phyloP scores from a whole-genome alignment of 345 rosid species.

The Hypericum androsaemum region DNA sequence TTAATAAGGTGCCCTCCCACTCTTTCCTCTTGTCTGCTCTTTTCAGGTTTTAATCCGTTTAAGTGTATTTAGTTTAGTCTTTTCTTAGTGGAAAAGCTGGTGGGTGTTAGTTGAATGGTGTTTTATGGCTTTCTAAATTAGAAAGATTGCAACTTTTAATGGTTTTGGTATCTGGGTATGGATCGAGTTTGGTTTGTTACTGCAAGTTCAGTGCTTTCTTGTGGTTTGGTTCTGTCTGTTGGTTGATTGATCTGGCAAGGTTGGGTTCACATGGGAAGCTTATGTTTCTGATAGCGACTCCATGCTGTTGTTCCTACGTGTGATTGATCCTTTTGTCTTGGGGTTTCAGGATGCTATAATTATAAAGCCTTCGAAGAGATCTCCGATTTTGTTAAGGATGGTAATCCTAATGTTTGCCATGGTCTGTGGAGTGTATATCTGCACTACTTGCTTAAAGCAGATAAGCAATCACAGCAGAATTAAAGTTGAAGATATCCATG shows the following conservation, averaged over 20 bases:
- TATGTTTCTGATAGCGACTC: no score
- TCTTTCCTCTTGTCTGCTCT: no score
- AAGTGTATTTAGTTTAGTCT: slow-evolving; percentile 1
- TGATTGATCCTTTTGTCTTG: not conserved
- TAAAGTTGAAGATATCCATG: slow-evolving; percentile 31
- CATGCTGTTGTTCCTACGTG: no score
- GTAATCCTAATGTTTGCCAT: slow-evolving; percentile 53
- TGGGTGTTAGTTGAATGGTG: not conserved
- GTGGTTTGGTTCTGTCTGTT: no score
- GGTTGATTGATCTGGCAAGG: not conserved
- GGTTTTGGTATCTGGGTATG: no score
- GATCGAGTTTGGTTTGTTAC: no score
- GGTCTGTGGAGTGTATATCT: slow-evolving; percentile 64
- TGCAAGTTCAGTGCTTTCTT: no score
- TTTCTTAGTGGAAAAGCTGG: not conserved
- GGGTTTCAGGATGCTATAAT: slow-evolving; percentile 46
- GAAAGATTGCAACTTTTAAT: no score
- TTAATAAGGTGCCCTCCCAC: slow-evolving; percentile 37
- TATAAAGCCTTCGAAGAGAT: slow-evolving; percentile 58
- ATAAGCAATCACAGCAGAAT: slow-evolving; percentile 29
- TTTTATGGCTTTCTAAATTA: no score
- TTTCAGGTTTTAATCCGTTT: not conserved
- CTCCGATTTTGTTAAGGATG: slow-evolving; percentile 66
- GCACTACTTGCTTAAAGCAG: slow-evolving; percentile 59
- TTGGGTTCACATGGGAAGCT: not conserved